Evolutionary conservation across 345 rosid genomes (phyloP).

Genomic region (Zanthoxylum bungeanum): DNA sequence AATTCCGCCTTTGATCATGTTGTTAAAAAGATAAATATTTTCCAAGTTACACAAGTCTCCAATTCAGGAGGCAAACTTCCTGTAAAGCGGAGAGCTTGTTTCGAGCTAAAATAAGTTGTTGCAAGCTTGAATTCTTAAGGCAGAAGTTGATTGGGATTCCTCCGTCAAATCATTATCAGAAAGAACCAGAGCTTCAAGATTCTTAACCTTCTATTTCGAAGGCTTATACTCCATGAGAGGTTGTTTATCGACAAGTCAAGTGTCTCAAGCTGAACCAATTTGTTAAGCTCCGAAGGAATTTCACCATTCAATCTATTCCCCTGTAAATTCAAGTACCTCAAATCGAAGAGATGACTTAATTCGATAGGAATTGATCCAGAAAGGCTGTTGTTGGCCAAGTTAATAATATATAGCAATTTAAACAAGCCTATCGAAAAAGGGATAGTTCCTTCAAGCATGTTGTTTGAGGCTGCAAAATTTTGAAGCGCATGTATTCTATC

Average conservation of each 20-base stretch:
- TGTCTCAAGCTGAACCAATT: slow-evolving; percentile 41
- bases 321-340: slow-evolving; percentile 52
- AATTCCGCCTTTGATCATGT: slow-evolving; percentile 59
- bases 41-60: slow-evolving; percentile 64
- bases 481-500: too few relatives aligned
- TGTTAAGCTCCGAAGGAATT: slow-evolving; percentile 55
- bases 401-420: slow-evolving; percentile 45
- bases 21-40: slow-evolving; percentile 52
- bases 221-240: slow-evolving; percentile 54
- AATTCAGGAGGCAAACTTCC: slow-evolving; percentile 50
- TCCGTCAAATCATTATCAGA: slow-evolving; percentile 53
- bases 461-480: slow-evolving; percentile 51
- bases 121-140: slow-evolving; percentile 41
- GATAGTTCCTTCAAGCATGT: slow-evolving; percentile 65
- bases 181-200: slow-evolving; percentile 48
- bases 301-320: slow-evolving; percentile 55
- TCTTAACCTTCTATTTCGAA: slow-evolving; percentile 38
- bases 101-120: slow-evolving; percentile 43
- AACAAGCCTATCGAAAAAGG: slow-evolving; percentile 56
- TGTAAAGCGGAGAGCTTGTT: slow-evolving; percentile 55
- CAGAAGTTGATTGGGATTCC: slow-evolving; percentile 57
- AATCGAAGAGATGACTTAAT: slow-evolving; percentile 48
- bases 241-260: slow-evolving; percentile 70
- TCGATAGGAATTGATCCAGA: slow-evolving; percentile 62
- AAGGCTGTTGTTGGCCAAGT: slow-evolving; percentile 72